Conservation (phyloP, 495 filamentous ascomycete species). For the Neurospora terricola region DNA sequence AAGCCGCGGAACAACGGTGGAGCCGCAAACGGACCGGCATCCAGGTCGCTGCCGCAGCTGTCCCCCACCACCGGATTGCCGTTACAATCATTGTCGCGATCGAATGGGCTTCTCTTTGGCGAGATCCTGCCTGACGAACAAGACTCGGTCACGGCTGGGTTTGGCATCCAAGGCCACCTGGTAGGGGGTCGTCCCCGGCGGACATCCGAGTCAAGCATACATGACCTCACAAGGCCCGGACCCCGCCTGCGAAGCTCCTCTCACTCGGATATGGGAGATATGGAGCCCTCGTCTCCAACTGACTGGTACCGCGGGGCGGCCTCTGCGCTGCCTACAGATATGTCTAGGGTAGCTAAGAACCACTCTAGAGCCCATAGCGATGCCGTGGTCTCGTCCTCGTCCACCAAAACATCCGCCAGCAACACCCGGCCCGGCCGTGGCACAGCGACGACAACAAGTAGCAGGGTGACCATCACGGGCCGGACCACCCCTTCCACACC, state of each 20-base stretch:
- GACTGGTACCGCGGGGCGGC: constrained; percentile 41
- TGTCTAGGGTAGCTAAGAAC: constrained; percentile 21
- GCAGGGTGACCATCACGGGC: background rate
- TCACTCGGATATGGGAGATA: constrained; percentile 28
- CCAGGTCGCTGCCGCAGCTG: constrained; percentile 30
- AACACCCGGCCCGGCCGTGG: constrained; percentile 16
- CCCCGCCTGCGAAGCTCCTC: constrained; percentile 34
- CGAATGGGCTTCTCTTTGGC: constrained; percentile 38
- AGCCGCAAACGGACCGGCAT: constrained; percentile 25
- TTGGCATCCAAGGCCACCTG: constrained; percentile 32
- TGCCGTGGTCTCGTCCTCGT: constrained; percentile 20
- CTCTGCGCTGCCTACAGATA: constrained; percentile 15
- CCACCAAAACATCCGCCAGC: constrained; percentile 14
- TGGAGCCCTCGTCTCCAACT: constrained; percentile 40
- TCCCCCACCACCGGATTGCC: constrained; percentile 11
- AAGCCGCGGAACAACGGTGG: constrained; percentile 27
- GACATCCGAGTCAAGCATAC: constrained; percentile 38
- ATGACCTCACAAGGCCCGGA: constrained; percentile 14
- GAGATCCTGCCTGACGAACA: constrained; percentile 38
- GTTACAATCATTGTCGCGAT: constrained; percentile 3
- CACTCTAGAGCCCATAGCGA: constrained; percentile 43
- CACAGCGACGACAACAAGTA: constrained; percentile 5
- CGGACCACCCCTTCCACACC: constrained; percentile 20
- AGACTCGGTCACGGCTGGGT: constrained; percentile 31
- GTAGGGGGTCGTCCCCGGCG: constrained; percentile 21